phyloP scores from a whole-genome alignment of 805 yeast species.

The Schwanniomyces vanrijiae region DNA sequence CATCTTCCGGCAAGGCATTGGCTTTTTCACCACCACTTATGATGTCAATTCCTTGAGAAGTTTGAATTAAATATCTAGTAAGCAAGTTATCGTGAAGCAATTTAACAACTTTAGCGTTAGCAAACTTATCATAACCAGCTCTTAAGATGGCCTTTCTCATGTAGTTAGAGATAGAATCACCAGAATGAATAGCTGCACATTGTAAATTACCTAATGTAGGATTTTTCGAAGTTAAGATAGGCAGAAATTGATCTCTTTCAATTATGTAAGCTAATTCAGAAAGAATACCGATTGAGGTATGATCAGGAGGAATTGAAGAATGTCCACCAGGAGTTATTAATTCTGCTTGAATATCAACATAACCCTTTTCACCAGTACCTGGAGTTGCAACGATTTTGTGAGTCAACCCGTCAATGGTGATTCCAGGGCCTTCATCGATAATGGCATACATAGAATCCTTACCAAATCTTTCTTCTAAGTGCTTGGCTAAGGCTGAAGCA shows the following conservation, averaged over 20 bases:
- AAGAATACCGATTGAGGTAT: conserved; percentile 75
- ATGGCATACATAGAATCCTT: conserved; percentile 57
- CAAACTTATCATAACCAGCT: conserved; percentile 34
- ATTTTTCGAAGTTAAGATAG: conserved; percentile 49
- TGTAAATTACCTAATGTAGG: conserved; percentile 60
- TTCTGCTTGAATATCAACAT: conserved; percentile 47
- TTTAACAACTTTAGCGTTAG: conserved; percentile 23
- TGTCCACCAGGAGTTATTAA: conserved; percentile 74
- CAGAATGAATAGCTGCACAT: conserved; percentile 59
- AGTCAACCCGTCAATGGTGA: conserved; percentile 30
- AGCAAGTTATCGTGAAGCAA: conserved; percentile 13
- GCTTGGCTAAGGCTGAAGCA: conserved; percentile 51
- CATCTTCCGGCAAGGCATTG: conserved; percentile 40
- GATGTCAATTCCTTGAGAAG: conserved; percentile 36
- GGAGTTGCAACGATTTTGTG: conserved; percentile 56
- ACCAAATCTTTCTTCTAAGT: conserved; percentile 57
- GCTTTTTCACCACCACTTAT: conserved; percentile 38
- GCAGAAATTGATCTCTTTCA: conserved; percentile 56
- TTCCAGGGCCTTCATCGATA: conserved; percentile 66
- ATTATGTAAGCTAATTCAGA: conserved; percentile 55
- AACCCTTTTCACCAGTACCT: conserved; percentile 48
- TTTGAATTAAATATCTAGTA: conserved; percentile 26
- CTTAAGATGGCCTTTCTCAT: conserved; percentile 32
- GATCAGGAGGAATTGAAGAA: conserved; percentile 78
- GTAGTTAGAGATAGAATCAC: conserved; percentile 19